Base-by-base conservation (phyloP, 768 basidiomycete genomes). In the Mycena chlorophos region DNA sequence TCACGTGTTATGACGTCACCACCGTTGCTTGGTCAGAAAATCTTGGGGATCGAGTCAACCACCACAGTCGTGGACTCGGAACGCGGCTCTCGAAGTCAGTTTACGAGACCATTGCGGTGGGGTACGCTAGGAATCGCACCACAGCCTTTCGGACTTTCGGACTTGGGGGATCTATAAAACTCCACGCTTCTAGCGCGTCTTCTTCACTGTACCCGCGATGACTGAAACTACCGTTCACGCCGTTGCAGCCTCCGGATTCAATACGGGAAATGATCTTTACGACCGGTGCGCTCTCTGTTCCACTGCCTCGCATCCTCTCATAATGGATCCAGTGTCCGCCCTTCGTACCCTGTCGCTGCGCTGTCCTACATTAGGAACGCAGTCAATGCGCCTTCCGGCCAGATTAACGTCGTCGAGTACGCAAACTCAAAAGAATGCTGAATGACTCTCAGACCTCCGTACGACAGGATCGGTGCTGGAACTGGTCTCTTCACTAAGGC, bases 401-500 rank as follows among this genome's bases (percentile, higher is more conserved):
- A 8, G n/a, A 42, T 88, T 20, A 86, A 87, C 55, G 72, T 91
- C 27, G 84, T 85, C 57, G 91, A 91, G 90, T 91, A 63, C 61
- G 84, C 69, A n/a, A n/a, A n/a, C n/a, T n/a, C n/a, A n/a, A n/a
- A n/a, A n/a, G n/a, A n/a, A n/a, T n/a, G n/a, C n/a, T n/a, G n/a
- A n/a, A n/a, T n/a, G n/a, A n/a, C n/a, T n/a, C n/a, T n/a, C n/a
- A n/a, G n/a, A n/a, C n/a, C n/a, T n/a, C n/a, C n/a, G n/a, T n/a
- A n/a, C n/a, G n/a, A n/a, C n/a, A n/a, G 90, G 66, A 80, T 91
- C 28, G 94, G 92, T 12, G 74, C 88, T 4, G 94, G 94, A 23
- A 94, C 92, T 2, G 94, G 94, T 14, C 85, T 97, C 52, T 96
- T 94, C 69, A 91, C 93, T 12, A 83, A 91, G 10, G 87, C 91